Evolutionary conservation across 306 rosid genomes (phyloP).

Genomic region (Arachis hypogaea): DNA sequence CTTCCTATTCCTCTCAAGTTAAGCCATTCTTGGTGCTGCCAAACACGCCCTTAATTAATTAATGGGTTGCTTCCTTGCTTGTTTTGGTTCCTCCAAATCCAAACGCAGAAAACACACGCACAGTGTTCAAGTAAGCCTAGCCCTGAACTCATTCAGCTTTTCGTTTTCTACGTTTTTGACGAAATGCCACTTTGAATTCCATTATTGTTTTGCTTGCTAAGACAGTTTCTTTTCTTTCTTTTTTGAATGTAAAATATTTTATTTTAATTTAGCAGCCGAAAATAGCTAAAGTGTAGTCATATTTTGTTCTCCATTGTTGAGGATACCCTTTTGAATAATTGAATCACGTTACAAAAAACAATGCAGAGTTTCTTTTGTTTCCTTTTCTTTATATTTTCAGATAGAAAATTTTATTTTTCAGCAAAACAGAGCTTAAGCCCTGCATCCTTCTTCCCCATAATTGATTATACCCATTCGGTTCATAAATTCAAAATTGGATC

Average conservation of each 20-base stretch:
- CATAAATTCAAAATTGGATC: too few species aligned
- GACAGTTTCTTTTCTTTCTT: slow-evolving; percentile 9
- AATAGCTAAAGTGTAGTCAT: background rate
- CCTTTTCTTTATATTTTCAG: background rate
- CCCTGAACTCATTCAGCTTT: background rate
- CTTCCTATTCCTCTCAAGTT: slow-evolving; percentile 7
- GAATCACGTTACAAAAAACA: too few species aligned
- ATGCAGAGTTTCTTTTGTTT: background rate
- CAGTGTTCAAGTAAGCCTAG: slow-evolving; percentile 51
- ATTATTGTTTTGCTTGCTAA: background rate
- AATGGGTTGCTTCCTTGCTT: slow-evolving; percentile 80
- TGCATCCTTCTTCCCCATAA: too few species aligned
- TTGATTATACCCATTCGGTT: too few species aligned
- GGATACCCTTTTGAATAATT: background rate
- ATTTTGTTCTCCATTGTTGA: background rate
- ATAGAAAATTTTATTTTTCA: slow-evolving; percentile 6
- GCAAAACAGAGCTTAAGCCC: slow-evolving; percentile 37
- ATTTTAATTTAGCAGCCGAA: background rate
- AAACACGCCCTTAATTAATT: slow-evolving; percentile 28
- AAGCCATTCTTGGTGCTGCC: slow-evolving; percentile 14
- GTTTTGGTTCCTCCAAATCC: slow-evolving; percentile 81
- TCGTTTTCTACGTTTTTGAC: background rate
- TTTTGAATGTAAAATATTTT: background rate
- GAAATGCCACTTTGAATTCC: background rate
- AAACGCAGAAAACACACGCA: slow-evolving; percentile 49